Conservation (phyloP, 805 yeast species). For the Ogataea trehalophila region DNA sequence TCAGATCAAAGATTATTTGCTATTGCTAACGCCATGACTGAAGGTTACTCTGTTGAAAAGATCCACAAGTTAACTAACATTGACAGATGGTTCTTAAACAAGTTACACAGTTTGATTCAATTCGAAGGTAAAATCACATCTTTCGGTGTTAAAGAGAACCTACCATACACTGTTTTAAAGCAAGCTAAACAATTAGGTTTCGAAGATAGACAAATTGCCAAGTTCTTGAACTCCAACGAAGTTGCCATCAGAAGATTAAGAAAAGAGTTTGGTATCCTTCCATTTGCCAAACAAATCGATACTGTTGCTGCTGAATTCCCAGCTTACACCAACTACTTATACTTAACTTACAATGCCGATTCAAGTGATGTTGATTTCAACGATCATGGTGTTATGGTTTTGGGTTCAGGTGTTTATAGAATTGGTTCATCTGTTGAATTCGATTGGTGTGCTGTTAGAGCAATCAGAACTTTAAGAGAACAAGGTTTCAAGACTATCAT, state of each 20-base stretch:
- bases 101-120: slow-evolving; percentile 67
- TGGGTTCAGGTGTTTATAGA: slow-evolving; percentile 98
- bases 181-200: slow-evolving; percentile 96
- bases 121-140: slow-evolving; percentile 61
- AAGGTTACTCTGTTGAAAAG: slow-evolving; percentile 86
- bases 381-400: slow-evolving; percentile 91
- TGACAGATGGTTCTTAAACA: slow-evolving; percentile 95
- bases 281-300: slow-evolving; percentile 95
- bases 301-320: slow-evolving; percentile 99
- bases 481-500: slow-evolving; percentile 86
- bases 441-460: slow-evolving; percentile 99
- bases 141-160: slow-evolving; percentile 50
- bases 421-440: slow-evolving; percentile 98
- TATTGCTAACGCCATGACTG: slow-evolving; percentile 86
- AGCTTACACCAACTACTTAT: slow-evolving; percentile 89
- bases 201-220: slow-evolving; percentile 94
- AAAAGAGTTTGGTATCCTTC: slow-evolving; percentile 79
- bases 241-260: slow-evolving; percentile 87
- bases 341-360: slow-evolving; percentile 92
- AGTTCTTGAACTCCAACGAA: slow-evolving; percentile 82
- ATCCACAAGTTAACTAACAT: slow-evolving; percentile 88
- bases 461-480: slow-evolving; percentile 88
- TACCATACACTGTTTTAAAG: slow-evolving; percentile 60
- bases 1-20: slow-evolving; percentile 97
- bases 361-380: slow-evolving; percentile 81